Percentiles rank a stretch among this genome's conserved stretches.
Conservation (phyloP, 805 yeast genomes). For the Zygosaccharomyces lentus region DNA sequence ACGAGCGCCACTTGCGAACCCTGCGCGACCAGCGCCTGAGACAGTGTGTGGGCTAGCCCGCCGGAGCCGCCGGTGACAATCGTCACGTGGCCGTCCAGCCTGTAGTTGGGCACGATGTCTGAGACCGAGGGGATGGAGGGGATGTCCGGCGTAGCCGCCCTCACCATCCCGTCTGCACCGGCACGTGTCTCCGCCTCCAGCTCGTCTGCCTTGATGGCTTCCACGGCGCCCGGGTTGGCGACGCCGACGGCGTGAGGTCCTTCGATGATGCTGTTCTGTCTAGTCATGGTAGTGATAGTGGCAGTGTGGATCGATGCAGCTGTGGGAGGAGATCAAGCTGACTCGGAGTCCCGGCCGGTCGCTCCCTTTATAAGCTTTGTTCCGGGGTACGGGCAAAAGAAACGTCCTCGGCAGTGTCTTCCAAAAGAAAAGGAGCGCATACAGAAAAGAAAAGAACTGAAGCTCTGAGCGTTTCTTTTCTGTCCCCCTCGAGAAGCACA, state of each 20-base stretch:
- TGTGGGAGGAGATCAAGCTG: neutral
- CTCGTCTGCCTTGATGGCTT: conserved; percentile 9
- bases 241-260: conserved; percentile 14
- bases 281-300: neutral
- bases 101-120: conserved; percentile 56
- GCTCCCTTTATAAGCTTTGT: conserved; percentile 4
- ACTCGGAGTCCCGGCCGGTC: neutral
- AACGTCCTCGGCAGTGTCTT: neutral
- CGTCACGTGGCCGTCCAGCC: conserved; percentile 67
- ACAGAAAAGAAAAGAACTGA: neutral
- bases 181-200: conserved; percentile 10
- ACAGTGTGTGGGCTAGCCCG: conserved; percentile 61
- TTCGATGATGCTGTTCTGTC: conserved; percentile 11
- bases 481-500: neutral
- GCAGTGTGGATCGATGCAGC: neutral
- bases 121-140: conserved; percentile 28
- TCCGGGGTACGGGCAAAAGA: conserved; percentile 4
- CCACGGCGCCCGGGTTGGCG: conserved; percentile 9
- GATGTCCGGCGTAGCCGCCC: conserved; percentile 22
- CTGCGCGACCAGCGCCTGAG: conserved; percentile 65
- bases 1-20: conserved; percentile 74
- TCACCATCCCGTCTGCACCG: conserved; percentile 14
- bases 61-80: conserved; percentile 81
- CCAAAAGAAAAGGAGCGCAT: conserved; percentile 2
- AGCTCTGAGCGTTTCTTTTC: conserved; percentile 4